These are phyloP conservation scores for Parasarocladium wereldwijsianum DNA, from an alignment of 2,329 filamentous ascomycete genomes.

Conservation along the genomic window DNA sequence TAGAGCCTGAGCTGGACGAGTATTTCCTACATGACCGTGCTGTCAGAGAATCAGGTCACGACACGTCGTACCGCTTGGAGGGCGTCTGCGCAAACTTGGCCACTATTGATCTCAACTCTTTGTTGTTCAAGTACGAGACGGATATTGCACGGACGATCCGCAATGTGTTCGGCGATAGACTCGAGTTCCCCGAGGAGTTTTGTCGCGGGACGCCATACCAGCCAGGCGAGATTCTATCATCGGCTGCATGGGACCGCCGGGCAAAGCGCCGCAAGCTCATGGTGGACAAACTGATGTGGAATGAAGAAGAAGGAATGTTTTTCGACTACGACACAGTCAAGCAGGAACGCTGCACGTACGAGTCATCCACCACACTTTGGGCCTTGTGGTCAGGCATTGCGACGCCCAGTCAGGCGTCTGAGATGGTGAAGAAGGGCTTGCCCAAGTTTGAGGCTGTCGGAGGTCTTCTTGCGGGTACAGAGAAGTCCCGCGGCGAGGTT, in stretches of 20 bases:
- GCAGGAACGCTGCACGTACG: constrained; percentile 69
- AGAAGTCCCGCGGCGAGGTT: constrained; percentile 70
- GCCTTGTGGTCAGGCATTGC: constrained; percentile 89
- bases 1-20: constrained; percentile 79
- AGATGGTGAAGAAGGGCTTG: constrained; percentile 66
- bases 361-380: constrained; percentile 92
- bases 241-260: constrained; percentile 79
- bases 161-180: constrained; percentile 65
- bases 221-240: constrained; percentile 61
- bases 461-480: constrained; percentile 77
- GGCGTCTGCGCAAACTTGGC: constrained; percentile 76
- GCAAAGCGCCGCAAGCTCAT: constrained; percentile 69
- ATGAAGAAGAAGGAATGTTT: constrained; percentile 84
- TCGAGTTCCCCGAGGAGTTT: constrained; percentile 73
- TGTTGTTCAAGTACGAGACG: constrained; percentile 92
- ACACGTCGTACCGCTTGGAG: constrained; percentile 89
- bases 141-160: constrained; percentile 84
- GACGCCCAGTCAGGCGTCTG: constrained; percentile 71
- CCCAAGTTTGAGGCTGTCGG: constrained; percentile 81
- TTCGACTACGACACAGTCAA: constrained; percentile 90
- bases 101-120: constrained; percentile 86
- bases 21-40: constrained; percentile 96
- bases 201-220: constrained; percentile 48
- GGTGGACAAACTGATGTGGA: constrained; percentile 91
- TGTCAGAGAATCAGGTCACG: constrained; percentile 90